phyloP scores from a whole-genome alignment of 495 filamentous ascomycete genomes.

The Neohortaea acidophila region DNA sequence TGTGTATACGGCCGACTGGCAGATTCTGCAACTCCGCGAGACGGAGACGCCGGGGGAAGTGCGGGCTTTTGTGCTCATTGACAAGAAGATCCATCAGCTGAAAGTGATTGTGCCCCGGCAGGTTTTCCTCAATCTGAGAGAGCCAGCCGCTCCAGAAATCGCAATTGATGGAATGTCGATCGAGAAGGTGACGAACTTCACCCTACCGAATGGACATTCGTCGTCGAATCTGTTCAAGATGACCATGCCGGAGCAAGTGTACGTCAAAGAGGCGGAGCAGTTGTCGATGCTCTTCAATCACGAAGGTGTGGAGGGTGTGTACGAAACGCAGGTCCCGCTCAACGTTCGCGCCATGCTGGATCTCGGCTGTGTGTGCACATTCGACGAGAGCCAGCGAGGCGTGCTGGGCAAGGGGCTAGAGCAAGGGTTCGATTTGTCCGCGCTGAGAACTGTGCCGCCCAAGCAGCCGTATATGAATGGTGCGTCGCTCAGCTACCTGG shows the following conservation, averaged over 20 bases:
- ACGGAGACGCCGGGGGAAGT: conserved; percentile 75
- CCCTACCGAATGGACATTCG: conserved; percentile 85
- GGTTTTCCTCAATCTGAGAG: conserved; percentile 81
- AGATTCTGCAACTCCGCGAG: conserved; percentile 71
- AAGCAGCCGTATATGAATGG: conserved; percentile 57
- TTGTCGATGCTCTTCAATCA: conserved; percentile 74
- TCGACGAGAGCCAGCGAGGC: conserved; percentile 77
- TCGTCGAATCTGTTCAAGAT: conserved; percentile 91
- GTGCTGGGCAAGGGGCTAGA: conserved; percentile 88
- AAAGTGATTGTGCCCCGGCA: conserved; percentile 81
- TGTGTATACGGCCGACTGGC: conserved; percentile 84
- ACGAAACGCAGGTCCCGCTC: conserved; percentile 81
- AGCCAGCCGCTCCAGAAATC: conserved; percentile 72
- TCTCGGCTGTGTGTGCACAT: conserved; percentile 84
- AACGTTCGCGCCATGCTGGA: conserved; percentile 72
- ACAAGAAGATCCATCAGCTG: conserved; percentile 71
- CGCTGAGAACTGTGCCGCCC: conserved; percentile 48
- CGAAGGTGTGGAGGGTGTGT: conserved; percentile 87
- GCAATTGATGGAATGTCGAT: conserved; percentile 74
- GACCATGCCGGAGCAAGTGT: conserved; percentile 73
- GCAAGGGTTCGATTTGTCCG: conserved; percentile 77
- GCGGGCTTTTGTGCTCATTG: conserved; percentile 79
- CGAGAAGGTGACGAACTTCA: conserved; percentile 73
- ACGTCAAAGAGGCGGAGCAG: conserved; percentile 66
- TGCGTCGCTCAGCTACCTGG: conserved; percentile 59